Conservation (phyloP, 257 asterid species). For the Anisodus tanguticus region DNA sequence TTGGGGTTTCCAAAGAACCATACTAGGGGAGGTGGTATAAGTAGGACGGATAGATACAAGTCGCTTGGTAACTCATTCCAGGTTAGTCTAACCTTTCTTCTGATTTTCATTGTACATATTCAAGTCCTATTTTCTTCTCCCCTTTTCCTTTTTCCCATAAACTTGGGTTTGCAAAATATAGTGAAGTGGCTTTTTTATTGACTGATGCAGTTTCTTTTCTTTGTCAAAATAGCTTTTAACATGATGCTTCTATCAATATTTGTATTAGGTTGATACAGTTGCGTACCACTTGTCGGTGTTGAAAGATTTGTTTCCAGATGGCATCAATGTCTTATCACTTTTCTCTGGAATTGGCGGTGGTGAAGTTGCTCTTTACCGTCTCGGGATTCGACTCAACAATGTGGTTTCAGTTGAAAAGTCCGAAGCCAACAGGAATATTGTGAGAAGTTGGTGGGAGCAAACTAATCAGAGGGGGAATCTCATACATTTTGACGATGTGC, state of each 20-base stretch:
- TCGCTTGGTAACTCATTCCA: slow-evolving; percentile 63
- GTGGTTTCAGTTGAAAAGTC: slow-evolving; percentile 70
- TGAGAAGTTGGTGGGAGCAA: slow-evolving; percentile 75
- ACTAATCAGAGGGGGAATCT: slow-evolving; percentile 57
- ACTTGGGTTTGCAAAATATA: background rate
- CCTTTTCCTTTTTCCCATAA: background rate
- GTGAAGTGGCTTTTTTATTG: background rate
- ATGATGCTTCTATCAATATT: too few relatives aligned
- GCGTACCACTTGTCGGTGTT: slow-evolving; percentile 71
- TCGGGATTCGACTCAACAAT: slow-evolving; percentile 53
- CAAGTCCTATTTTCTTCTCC: background rate
- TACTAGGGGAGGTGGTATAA: slow-evolving; percentile 73
- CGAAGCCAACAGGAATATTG: slow-evolving; percentile 55
- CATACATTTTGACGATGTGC: slow-evolving; percentile 52
- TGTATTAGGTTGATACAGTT: slow-evolving; percentile 63
- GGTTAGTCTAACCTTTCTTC: too few relatives aligned
- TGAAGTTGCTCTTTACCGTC: slow-evolving; percentile 72
- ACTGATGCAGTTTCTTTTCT: background rate
- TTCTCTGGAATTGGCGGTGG: slow-evolving; percentile 84
- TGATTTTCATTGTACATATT: slow-evolving; percentile 19
- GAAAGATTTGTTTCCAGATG: slow-evolving; percentile 56
- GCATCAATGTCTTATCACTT: slow-evolving; percentile 61
- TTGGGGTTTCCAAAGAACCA: slow-evolving; percentile 69
- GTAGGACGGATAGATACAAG: slow-evolving; percentile 61
- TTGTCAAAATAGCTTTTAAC: background rate